Evolutionary conservation across 192 early-diverging fungal genomes (phyloP).

Genomic region (Backusella psychrophila): DNA sequence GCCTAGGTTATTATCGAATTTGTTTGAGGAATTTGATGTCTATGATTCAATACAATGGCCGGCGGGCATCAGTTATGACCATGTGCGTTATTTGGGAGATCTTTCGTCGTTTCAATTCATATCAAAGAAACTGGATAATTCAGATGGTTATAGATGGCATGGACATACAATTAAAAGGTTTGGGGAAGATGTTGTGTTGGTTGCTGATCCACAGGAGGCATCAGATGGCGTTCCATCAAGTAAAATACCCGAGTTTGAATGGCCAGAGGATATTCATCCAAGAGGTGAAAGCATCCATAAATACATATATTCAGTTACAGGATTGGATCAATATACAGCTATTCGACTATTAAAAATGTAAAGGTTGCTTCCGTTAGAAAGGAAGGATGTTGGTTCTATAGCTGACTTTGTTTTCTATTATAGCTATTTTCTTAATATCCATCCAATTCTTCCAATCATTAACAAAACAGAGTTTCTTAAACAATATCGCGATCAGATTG

Average conservation of each 20-base stretch:
- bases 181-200: conserved; percentile 19
- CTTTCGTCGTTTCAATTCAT: conserved; percentile 23
- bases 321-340: conserved; percentile 21
- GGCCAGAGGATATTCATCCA: conserved; percentile 10
- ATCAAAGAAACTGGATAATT: conserved; percentile 11
- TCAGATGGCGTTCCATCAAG: background rate
- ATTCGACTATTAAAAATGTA: conserved; percentile 28
- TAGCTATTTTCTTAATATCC: conserved; percentile 61
- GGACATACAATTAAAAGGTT: conserved; percentile 14
- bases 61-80: background rate
- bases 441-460: conserved; percentile 69
- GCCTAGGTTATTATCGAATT: background rate
- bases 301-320: conserved; percentile 28
- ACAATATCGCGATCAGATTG: conserved; percentile 23
- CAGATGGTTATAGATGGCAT: background rate
- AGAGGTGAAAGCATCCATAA: conserved; percentile 19
- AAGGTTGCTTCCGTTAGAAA: background rate
- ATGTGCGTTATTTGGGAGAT: conserved; percentile 26
- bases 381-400: background rate
- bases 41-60: conserved; percentile 1
- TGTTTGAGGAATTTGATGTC: conserved; percentile 2
- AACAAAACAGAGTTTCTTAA: conserved; percentile 60
- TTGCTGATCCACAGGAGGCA: conserved; percentile 9
- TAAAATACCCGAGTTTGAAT: conserved; percentile 15
- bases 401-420: background rate